Evolutionary conservation across 768 basidiomycete species (phyloP).

Genomic region (Cubamyces sp.): DNA sequence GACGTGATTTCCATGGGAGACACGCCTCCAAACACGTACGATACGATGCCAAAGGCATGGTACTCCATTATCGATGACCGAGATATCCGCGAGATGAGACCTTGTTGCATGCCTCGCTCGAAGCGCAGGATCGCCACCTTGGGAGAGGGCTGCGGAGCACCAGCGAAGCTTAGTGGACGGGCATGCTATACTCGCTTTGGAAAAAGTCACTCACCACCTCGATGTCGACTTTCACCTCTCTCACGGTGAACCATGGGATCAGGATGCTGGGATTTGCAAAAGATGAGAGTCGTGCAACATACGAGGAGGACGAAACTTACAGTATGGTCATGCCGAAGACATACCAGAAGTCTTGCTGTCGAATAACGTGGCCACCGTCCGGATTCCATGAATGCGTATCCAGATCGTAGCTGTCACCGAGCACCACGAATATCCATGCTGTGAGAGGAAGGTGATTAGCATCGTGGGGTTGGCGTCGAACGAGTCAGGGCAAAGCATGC

Average conservation of each 20-base stretch:
- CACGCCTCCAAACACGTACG: slow-evolving; percentile 28
- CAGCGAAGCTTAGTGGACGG: neutral
- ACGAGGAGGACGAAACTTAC: slow-evolving; percentile 31
- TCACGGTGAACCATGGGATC: slow-evolving; percentile 45
- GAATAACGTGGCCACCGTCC: slow-evolving; percentile 37
- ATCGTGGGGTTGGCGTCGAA: neutral
- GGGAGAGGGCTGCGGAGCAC: slow-evolving; percentile 40
- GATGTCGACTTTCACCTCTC: slow-evolving; percentile 45
- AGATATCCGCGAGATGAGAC: slow-evolving; percentile 46
- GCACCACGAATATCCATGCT: slow-evolving; percentile 47
- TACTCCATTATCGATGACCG: slow-evolving; percentile 48
- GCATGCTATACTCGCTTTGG: slow-evolving; percentile 13
- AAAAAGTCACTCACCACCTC: slow-evolving; percentile 42
- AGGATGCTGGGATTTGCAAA: slow-evolving; percentile 35
- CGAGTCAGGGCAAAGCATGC: neutral
- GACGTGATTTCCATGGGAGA: slow-evolving; percentile 1
- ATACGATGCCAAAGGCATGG: slow-evolving; percentile 49
- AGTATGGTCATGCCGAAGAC: slow-evolving; percentile 45
- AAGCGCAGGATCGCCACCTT: slow-evolving; percentile 48
- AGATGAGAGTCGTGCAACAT: neutral
- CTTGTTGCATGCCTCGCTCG: slow-evolving; percentile 50
- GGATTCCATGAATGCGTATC: slow-evolving; percentile 41
- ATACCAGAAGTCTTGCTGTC: slow-evolving; percentile 49
- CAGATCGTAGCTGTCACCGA: slow-evolving; percentile 44
- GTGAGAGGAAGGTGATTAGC: slow-evolving; percentile 5